These are phyloP conservation scores for Skeletonema grethae DNA, from an alignment of 108 stramenopile genomes.

Conservation along the genomic window DNA sequence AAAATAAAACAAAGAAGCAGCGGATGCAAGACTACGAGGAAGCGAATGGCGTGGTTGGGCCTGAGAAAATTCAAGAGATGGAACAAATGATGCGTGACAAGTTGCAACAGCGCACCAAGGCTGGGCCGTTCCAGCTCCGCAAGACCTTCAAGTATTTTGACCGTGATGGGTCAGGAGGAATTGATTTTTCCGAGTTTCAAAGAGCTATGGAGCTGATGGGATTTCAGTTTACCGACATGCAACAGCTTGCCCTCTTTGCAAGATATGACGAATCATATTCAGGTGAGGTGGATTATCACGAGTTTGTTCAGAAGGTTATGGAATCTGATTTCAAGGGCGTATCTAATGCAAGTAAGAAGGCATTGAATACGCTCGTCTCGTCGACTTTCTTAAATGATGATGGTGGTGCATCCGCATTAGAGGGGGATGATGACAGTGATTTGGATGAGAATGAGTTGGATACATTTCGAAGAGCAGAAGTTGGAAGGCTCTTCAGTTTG, in stretches of 20 bases:
- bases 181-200: slow-evolving; percentile 67
- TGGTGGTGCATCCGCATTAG: slow-evolving; percentile 10
- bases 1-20: slow-evolving; percentile 46
- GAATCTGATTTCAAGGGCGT: slow-evolving; percentile 59
- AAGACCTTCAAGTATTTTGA: slow-evolving; percentile 75
- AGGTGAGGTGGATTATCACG: slow-evolving; percentile 66
- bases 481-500: slow-evolving; percentile 51
- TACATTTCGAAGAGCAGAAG: slow-evolving; percentile 41
- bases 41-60: slow-evolving; percentile 60
- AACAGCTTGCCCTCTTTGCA: slow-evolving; percentile 67
- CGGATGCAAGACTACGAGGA: slow-evolving; percentile 61
- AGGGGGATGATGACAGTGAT: slow-evolving; percentile 56
- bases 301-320: slow-evolving; percentile 66
- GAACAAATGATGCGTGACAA: slow-evolving; percentile 77
- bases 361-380: slow-evolving; percentile 48
- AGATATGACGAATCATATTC: slow-evolving; percentile 62
- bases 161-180: slow-evolving; percentile 60
- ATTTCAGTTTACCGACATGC: slow-evolving; percentile 68
- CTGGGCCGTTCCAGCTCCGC: slow-evolving; percentile 66
- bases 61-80: slow-evolving; percentile 61
- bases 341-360: slow-evolving; percentile 34
- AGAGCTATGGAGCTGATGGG: slow-evolving; percentile 75
- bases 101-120: slow-evolving; percentile 59
- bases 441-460: slow-evolving; percentile 56
- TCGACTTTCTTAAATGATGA: slow-evolving; percentile 44